Evolutionary conservation across 169 alveolate species (phyloP).

Genomic region (Babesia divergens): DNA sequence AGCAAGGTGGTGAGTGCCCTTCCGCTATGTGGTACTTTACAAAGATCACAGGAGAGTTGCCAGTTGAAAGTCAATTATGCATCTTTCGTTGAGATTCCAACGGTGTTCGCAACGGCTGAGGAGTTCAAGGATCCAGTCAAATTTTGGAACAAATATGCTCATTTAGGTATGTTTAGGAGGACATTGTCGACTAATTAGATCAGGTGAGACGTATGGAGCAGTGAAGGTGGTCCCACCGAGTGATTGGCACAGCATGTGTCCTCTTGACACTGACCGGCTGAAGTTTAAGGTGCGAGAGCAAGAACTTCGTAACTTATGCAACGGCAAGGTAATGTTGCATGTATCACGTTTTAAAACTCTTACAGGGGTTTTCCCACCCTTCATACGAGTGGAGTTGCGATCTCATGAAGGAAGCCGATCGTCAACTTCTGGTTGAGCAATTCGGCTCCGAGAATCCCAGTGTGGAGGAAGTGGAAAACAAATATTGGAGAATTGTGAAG

Average conservation of each 20-base stretch:
- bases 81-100: slow-evolving; percentile 64
- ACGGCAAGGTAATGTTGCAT: slow-evolving; percentile 52
- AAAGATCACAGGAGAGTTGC: slow-evolving; percentile 22
- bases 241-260: slow-evolving; percentile 72
- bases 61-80: slow-evolving; percentile 21
- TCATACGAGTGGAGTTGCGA: slow-evolving; percentile 46
- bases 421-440: background rate
- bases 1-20: slow-evolving; percentile 63
- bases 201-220: slow-evolving; percentile 79
- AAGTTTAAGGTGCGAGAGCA: slow-evolving; percentile 79
- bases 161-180: slow-evolving; percentile 24
- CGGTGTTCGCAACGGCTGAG: slow-evolving; percentile 70
- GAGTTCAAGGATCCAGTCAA: slow-evolving; percentile 70
- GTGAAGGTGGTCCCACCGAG: slow-evolving; percentile 79
- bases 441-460: slow-evolving; percentile 18
- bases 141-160: slow-evolving; percentile 60
- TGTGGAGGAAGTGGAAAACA: slow-evolving; percentile 56
- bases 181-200: background rate
- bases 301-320: slow-evolving; percentile 64
- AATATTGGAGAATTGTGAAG: slow-evolving; percentile 67
- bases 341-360: background rate
- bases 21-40: too few species aligned
- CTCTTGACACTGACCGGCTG: slow-evolving; percentile 62
- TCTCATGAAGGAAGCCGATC: slow-evolving; percentile 20
- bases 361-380: slow-evolving; percentile 64